Conservation (phyloP, 2,329 filamentous ascomycete species). For the Lasiodiplodia theobromae region DNA sequence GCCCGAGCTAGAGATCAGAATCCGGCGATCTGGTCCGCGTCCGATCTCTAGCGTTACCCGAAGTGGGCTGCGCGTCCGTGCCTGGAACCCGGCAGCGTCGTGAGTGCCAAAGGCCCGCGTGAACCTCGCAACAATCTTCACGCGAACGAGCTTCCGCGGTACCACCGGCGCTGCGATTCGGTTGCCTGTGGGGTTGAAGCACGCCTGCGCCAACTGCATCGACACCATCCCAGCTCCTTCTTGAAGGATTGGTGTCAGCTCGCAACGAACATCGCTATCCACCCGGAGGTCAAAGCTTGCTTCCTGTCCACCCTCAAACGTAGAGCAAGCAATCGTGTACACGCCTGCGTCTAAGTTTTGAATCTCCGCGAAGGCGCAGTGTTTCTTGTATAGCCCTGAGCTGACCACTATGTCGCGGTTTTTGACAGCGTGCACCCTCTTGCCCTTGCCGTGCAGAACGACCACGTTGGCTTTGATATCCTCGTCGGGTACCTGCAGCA, state of each 20-base stretch:
- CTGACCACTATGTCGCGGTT: constrained; percentile 80
- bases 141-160: constrained; percentile 64
- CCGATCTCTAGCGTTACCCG: constrained; percentile 77
- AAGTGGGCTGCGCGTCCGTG: constrained; percentile 58
- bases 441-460: constrained; percentile 77
- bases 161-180: constrained; percentile 61
- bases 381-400: constrained; percentile 87
- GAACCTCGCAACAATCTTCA: constrained; percentile 64
- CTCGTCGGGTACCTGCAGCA: constrained; percentile 72
- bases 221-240: constrained; percentile 79
- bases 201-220: constrained; percentile 62
- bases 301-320: constrained; percentile 81
- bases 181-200: constrained; percentile 59
- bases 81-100: constrained; percentile 1
- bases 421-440: constrained; percentile 72
- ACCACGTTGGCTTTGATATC: constrained; percentile 84
- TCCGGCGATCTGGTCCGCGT: constrained; percentile 70
- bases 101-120: constrained; percentile 37
- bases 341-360: constrained; percentile 69
- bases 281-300: constrained; percentile 78
- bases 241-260: constrained; percentile 67
- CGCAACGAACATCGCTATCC: constrained; percentile 66
- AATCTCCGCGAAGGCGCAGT: constrained; percentile 74
- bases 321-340: constrained; percentile 90
- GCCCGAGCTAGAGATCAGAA: constrained; percentile 71